Base-by-base conservation (phyloP, 1,284 basidiomycete genomes). In the Leccinum solheimii region DNA sequence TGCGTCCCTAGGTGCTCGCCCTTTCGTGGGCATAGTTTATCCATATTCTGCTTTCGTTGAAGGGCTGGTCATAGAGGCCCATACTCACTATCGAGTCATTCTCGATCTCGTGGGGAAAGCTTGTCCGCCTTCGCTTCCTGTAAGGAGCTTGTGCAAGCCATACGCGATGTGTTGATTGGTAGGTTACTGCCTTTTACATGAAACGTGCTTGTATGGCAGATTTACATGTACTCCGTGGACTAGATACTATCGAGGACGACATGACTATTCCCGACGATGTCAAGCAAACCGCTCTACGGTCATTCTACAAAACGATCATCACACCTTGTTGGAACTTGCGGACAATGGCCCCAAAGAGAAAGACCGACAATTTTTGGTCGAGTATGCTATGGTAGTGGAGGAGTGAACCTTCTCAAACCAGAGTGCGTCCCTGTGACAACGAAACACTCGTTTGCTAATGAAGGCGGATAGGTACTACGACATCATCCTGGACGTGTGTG, bases 231-330 rank as follows among this genome's bases (percentile, higher is more conserved):
- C 84, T 99, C 6, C 87, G 97, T 27, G 97, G 87, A 1, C 80
- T 99, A 34, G 97, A 99, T 77, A 99, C 97, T 11, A 86, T 99
- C 63, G 97, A 99, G 76, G 97, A 99, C 75, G 97, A 99, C 80
- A 99, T 98, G 95, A 94, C 95, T 3, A 86, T 99, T 62, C 83
- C 92, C 1, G 91, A 95, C 75, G 80, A 87, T 11, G 78, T 88
- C 68, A 99, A 99, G 75, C 90, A 97, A 62, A 90, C 92, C 10
- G 71, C 98, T 16, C 82, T 99, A 43, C 87, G 94, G 49, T 78
- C 86, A 16, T 97, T 98, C 77, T 88, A 97, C 79, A 79, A 88
- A 70, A 87, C 90, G 68, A 89, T 94, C 13, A 79, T 92, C 26
- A 86, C 89, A 19, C 88, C 91, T 0, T 95, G 94, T n/a, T 99